Base-by-base conservation (phyloP, 495 filamentous ascomycete species). In the Collariella sp. region DNA sequence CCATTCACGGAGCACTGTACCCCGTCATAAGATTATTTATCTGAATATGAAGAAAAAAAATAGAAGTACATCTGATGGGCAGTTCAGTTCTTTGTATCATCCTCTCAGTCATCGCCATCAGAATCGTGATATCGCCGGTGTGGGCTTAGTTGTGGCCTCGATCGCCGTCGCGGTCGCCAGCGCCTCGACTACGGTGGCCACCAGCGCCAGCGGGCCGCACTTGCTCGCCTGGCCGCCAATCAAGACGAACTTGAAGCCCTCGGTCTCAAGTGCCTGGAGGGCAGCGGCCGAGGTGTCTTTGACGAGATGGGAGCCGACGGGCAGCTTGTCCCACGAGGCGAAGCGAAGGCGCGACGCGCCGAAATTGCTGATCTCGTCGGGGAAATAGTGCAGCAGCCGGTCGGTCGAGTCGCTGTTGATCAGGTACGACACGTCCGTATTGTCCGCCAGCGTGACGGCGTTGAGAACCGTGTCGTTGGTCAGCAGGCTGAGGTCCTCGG, bases 331-430 rank as follows among this genome's bases (percentile, higher is more conserved):
- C 45, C 57, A 54, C 5, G 34, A 22, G 10, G 52, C 57, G 31
- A 60, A 29, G 45, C 57, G 57, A 2, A 60, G 41, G 33, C 57
- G 52, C 19, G 57, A 60, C 13, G 53, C 52, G 46, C 52, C 53
- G 1, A 43, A 18, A 4, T 18, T 18, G 26, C 48, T 1, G 9
- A 59, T 12, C 36, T 49, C 39, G 46, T 34, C 42, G 16, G 52
- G 57, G 52, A 55, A 59, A 52, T 59, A 59, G 39, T 59, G 57
- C 11, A 59, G 51, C 20, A 55, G 36, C n/a, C 57, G 51, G 15
- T 41, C 57, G 24, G 26, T 31, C 26, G 57, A 54, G 42, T 60
- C 57, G 20, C 46, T 22, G 20, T 24, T 31, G 16, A 52, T 13
- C n/a, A 52, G 39, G 35, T 39, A 41, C 3, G 49, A 38, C 20